Conservation (phyloP, 495 filamentous ascomycete species). For the Xylaria flabelliformis region DNA sequence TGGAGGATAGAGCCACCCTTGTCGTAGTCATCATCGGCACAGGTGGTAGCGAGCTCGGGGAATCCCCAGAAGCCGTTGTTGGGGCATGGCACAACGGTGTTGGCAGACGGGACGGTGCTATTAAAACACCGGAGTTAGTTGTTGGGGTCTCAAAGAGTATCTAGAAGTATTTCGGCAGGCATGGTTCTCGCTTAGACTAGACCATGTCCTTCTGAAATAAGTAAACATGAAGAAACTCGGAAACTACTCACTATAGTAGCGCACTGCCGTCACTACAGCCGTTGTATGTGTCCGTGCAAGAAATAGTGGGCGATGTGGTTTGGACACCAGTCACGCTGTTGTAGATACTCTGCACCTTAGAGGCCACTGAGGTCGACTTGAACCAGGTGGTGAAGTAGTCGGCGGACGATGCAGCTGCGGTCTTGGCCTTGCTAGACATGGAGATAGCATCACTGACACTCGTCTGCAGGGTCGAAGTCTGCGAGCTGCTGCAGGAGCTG, state of each 20-base stretch:
- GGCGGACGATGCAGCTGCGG: conserved; percentile 28
- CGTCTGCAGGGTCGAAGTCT: conserved; percentile 35
- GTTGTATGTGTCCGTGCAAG: conserved; percentile 36
- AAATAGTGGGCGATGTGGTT: conserved; percentile 38
- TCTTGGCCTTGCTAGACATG: conserved; percentile 29
- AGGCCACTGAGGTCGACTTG: conserved; percentile 29
- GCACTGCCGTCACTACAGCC: conserved; percentile 37
- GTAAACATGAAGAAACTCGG: neutral
- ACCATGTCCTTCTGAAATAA: neutral
- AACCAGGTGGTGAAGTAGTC: conserved; percentile 41
- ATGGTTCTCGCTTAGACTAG: neutral
- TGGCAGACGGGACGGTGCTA: conserved; percentile 34
- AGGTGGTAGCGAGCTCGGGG: conserved; percentile 36
- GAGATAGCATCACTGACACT: conserved; percentile 37
- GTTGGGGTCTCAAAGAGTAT: neutral
- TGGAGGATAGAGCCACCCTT: conserved; percentile 41
- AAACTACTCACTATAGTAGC: conserved; percentile 29
- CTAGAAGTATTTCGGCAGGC: too few species aligned
- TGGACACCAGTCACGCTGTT: conserved; percentile 35
- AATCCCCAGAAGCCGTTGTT: conserved; percentile 40
- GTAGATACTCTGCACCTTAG: conserved; percentile 38
- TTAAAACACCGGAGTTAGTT: conserved; percentile 2
- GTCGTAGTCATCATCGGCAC: conserved; percentile 40
- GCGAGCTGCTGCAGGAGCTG: conserved; percentile 32
- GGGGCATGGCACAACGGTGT: conserved; percentile 36